A percentile compares a stretch with the other conserved stretches of the same genome.
Conservation (phyloP, 441 rosid genomes). For the Euphorbia celastroides region DNA sequence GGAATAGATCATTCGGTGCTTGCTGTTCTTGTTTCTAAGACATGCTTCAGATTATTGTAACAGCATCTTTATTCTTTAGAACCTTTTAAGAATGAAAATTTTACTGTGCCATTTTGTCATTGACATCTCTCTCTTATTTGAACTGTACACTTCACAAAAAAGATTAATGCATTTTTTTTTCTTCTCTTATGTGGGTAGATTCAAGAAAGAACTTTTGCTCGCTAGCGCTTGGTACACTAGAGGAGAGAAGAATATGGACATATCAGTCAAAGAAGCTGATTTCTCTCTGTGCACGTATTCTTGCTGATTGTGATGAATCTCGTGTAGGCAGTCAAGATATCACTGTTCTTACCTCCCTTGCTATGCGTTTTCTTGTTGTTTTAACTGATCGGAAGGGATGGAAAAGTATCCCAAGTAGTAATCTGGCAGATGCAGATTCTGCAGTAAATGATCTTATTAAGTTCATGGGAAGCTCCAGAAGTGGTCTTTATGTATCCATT, state of each 20-base stretch:
- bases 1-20: not conserved
- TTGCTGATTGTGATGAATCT: slow-evolving; percentile 46
- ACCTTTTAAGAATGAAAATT: not conserved
- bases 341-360: slow-evolving; percentile 48
- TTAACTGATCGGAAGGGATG: slow-evolving; percentile 78
- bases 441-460: slow-evolving; percentile 52
- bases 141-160: slow-evolving; percentile 6
- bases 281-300: slow-evolving; percentile 60
- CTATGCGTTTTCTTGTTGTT: slow-evolving; percentile 61
- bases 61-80: not conserved
- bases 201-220: slow-evolving; percentile 61
- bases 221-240: slow-evolving; percentile 47
- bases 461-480: slow-evolving; percentile 60
- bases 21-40: slow-evolving; percentile 1
- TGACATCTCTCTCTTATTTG: slow-evolving; percentile 1
- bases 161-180: slow-evolving; percentile 18
- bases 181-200: slow-evolving; percentile 41
- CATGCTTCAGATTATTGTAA: not conserved
- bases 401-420: slow-evolving; percentile 41
- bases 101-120: not conserved
- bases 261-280: slow-evolving; percentile 66
- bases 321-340: slow-evolving; percentile 36
- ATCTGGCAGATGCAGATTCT: slow-evolving; percentile 42
- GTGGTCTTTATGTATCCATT: slow-evolving; percentile 64
- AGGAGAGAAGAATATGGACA: slow-evolving; percentile 70